phyloP scores from a whole-genome alignment of 306 rosid genomes.

The Fragaria nilgerrensis region DNA sequence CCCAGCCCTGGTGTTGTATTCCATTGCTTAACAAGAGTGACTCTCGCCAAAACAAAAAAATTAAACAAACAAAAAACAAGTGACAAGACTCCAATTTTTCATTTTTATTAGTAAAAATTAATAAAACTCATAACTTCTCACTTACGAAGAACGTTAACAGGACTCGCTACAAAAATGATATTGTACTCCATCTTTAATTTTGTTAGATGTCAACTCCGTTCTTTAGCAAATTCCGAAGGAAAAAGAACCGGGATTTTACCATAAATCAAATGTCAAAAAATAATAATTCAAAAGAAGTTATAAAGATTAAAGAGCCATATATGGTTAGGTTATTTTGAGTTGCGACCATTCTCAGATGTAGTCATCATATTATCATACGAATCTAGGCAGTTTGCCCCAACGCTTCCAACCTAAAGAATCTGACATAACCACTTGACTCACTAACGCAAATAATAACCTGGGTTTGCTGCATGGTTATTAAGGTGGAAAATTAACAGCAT shows the following conservation, averaged over 20 bases:
- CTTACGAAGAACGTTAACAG: no score
- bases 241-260: not conserved
- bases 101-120: no score
- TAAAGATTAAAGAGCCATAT: not conserved
- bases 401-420: not conserved
- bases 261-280: no score
- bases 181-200: no score
- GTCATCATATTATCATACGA: not conserved
- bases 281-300: no score
- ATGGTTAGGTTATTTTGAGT: not conserved
- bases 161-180: no score
- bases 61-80: no score
- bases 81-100: no score
- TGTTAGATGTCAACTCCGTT: no score
- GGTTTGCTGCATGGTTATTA: not conserved
- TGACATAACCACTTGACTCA: not conserved
- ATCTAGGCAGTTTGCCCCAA: not conserved
- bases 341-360: not conserved
- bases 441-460: not conserved
- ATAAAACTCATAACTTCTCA: no score
- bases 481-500: not conserved
- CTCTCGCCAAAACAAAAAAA: no score
- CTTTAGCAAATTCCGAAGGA: not conserved
- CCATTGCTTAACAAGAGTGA: no score
- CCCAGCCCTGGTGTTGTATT: not conserved